Base-by-base conservation (phyloP, 2,329 filamentous ascomycete genomes). In the Ophiosphaerella korrae region DNA sequence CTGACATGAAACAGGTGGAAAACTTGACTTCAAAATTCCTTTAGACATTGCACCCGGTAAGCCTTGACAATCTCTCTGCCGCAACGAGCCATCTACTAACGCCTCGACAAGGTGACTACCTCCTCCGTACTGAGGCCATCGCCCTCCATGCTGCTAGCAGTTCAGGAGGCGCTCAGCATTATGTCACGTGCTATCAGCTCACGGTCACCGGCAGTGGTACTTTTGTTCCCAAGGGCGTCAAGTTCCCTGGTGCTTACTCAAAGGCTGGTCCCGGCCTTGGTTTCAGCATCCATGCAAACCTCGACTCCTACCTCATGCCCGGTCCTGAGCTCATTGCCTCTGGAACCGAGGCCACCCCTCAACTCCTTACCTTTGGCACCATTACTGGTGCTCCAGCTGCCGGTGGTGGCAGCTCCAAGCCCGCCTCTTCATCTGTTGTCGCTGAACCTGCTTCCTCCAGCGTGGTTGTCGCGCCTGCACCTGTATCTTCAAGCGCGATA, bases 91-190 rank as follows among this genome's bases (percentile, higher is more conserved):
- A 21, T 21, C 18, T 21, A 21, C 18, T 21, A 21, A 21, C 18
- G 18, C 5, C 18, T 21, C 18, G 18, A 21, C 18, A 21, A 21
- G 18, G 76, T 44, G 68, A 77, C 24, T 79, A 80, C 62, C 69
- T 78, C 47, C 63, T 79, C 54, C 72, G 77, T 37, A 69, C 72
- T 39, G 77, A 79, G 65, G 75, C 78, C 48, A 77, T 79, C 51
- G 76, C 76, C 33, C 72, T 79, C 18, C 77, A 79, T 58, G 73
- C 77, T 60, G 73, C 70, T 31, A 53, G 62, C 56, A 18, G 60
- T 42, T 36, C 61, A n/a, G 70, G 71, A 52, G 75, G 75, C 50
- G 76, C 76, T 42, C 77, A 79, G 63, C 72, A 78, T 55, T 79
- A 79, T 60, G 74, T 76, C 55, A 75, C 74, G 43, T 79, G 75